Evolutionary conservation across 1,284 basidiomycete species (phyloP).

Genomic region (Rhodotorula sp.): DNA sequence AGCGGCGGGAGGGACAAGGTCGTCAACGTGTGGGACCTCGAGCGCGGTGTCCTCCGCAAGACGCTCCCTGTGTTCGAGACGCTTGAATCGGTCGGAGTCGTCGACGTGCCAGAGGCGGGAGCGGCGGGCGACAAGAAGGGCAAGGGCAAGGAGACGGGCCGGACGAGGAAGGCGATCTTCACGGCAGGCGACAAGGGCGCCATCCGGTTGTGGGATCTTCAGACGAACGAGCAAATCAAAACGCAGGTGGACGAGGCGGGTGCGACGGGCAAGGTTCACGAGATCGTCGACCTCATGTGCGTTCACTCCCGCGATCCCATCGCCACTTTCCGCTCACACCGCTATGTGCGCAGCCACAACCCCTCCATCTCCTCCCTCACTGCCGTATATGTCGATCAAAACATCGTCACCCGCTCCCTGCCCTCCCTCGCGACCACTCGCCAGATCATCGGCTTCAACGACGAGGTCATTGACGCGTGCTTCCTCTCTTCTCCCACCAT

Average conservation of each 20-base stretch:
- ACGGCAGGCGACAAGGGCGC: conserved; percentile 87
- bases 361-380: conserved; percentile 67
- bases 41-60: conserved; percentile 60
- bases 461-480: conserved; percentile 89
- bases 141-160: conserved; percentile 49
- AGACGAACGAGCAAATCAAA: conserved; percentile 65
- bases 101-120: conserved; percentile 57
- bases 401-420: conserved; percentile 84
- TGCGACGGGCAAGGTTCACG: conserved; percentile 40
- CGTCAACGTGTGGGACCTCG: conserved; percentile 82
- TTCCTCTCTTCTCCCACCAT: conserved; percentile 63
- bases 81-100: conserved; percentile 78
- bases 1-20: conserved; percentile 89
- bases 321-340: conserved; percentile 9
- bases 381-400: conserved; percentile 95
- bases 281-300: conserved; percentile 44
- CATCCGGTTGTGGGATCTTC: conserved; percentile 79
- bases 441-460: conserved; percentile 96
- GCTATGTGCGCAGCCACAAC: conserved; percentile 61
- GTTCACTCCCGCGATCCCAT: background rate
- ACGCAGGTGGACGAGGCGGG: conserved; percentile 44
- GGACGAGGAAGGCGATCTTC: conserved; percentile 63
- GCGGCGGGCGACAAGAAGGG: conserved; percentile 54
- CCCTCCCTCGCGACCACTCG: conserved; percentile 64
- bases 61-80: conserved; percentile 85